phyloP scores from a whole-genome alignment of 2,329 filamentous ascomycete species.

The Ophiosphaerella herpotricha region DNA sequence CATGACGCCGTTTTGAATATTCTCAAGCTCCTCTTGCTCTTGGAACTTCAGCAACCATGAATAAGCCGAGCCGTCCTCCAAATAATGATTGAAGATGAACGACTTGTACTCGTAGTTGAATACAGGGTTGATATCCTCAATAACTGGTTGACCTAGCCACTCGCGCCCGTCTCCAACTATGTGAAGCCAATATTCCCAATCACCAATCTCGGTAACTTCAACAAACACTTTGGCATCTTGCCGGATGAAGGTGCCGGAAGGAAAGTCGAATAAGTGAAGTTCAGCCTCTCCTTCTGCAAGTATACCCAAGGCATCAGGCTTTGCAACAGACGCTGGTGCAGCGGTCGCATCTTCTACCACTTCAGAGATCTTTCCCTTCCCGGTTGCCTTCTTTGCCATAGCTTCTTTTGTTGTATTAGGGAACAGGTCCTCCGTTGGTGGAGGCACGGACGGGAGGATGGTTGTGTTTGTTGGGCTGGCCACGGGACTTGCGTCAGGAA shows the following conservation, averaged over 20 bases:
- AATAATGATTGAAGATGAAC: slow-evolving; percentile 98
- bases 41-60: slow-evolving; percentile 96
- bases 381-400: slow-evolving; percentile 49
- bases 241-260: slow-evolving; percentile 79
- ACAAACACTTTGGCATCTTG: slow-evolving; percentile 77
- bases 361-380: slow-evolving; percentile 36
- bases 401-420: slow-evolving; percentile 45
- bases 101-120: slow-evolving; percentile 99
- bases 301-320: slow-evolving; percentile 72
- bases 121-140: slow-evolving; percentile 93
- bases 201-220: slow-evolving; percentile 81
- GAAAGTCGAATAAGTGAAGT: slow-evolving; percentile 91
- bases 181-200: slow-evolving; percentile 96
- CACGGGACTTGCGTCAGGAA: slow-evolving; percentile 64
- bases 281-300: slow-evolving; percentile 78
- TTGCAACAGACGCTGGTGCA: slow-evolving; percentile 63
- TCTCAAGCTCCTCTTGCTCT: slow-evolving; percentile 77
- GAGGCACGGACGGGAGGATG: slow-evolving; percentile 37
- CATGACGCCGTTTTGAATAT: slow-evolving; percentile 92
- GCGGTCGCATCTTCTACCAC: slow-evolving; percentile 55
- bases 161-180: slow-evolving; percentile 75
- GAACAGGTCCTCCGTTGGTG: slow-evolving; percentile 40
- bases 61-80: slow-evolving; percentile 83
- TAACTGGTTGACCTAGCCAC: slow-evolving; percentile 84
- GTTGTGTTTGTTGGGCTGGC: slow-evolving; percentile 53